Conservation (phyloP, 495 filamentous ascomycete species). For the Neurospora hispaniola region DNA sequence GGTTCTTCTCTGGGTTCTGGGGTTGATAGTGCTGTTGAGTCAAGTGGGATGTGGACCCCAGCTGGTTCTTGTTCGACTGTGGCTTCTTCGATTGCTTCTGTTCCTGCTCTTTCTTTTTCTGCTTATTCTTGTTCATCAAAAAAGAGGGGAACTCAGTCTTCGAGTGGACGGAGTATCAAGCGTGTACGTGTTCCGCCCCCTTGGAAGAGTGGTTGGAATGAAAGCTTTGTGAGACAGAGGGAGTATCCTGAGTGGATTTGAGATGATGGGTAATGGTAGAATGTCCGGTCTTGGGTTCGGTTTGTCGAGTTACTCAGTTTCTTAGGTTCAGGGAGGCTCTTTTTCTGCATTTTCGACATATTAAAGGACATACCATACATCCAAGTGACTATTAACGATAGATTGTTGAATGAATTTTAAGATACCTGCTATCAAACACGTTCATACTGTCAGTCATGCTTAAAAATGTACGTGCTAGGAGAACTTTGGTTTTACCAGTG, state of each 20-base stretch:
- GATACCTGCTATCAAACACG: not conserved
- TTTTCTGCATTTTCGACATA: not conserved
- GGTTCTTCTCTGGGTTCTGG: not conserved
- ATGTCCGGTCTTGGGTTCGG: not conserved
- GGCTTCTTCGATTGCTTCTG: not conserved
- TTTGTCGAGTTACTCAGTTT: too few species aligned
- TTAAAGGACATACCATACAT: not conserved
- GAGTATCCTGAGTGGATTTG: not conserved
- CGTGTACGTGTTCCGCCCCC: not conserved
- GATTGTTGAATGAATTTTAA: not conserved
- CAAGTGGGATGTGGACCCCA: not conserved
- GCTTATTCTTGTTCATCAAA: not conserved
- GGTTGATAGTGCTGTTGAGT: not conserved
- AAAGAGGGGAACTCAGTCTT: not conserved
- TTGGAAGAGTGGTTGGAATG: not conserved
- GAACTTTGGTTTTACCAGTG: too few species aligned
- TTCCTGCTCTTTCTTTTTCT: not conserved
- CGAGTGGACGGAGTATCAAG: not conserved
- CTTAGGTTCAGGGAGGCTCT: not conserved
- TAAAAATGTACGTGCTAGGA: not conserved
- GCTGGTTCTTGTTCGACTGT: not conserved
- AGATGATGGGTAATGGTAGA: not conserved
- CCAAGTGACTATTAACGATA: not conserved
- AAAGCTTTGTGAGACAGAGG: not conserved
- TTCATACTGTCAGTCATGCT: rapidly evolving